Conservation (phyloP, 805 yeast genomes). For the Candida vaughaniae region DNA sequence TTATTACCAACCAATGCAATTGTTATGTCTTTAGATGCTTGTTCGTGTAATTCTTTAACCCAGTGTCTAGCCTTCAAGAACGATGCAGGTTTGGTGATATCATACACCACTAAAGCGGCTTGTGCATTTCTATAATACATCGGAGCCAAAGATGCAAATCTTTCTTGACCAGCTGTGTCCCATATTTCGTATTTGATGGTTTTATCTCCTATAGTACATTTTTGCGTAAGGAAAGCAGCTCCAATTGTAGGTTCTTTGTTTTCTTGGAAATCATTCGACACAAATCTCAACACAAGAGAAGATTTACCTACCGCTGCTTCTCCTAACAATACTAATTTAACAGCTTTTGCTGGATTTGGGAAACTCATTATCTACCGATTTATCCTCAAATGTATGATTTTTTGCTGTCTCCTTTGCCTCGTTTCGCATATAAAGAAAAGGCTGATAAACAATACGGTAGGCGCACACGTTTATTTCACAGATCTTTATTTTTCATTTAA, state of each 20-base stretch:
- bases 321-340: conserved; percentile 87
- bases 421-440: neutral
- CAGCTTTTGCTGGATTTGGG: conserved; percentile 37
- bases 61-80: conserved; percentile 96
- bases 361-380: conserved; percentile 15
- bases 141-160: conserved; percentile 95
- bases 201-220: conserved; percentile 81
- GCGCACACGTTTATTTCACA: conserved; percentile 1
- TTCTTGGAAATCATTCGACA: conserved; percentile 93
- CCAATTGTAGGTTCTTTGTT: conserved; percentile 98
- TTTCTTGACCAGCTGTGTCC: conserved; percentile 98
- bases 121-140: conserved; percentile 97
- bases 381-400: too few relatives aligned
- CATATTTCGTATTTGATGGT: conserved; percentile 91
- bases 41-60: conserved; percentile 95
- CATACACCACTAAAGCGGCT: conserved; percentile 94
- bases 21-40: conserved; percentile 86
- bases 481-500: conserved; percentile 13
- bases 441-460: neutral
- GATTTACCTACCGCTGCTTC: conserved; percentile 99
- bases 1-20: conserved; percentile 95
- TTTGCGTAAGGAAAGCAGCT: conserved; percentile 94
- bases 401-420: neutral
- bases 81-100: conserved; percentile 90
- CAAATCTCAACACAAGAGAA: conserved; percentile 87